Conservation (phyloP, 2,329 filamentous ascomycete species). For the Colletotrichum noveboracense region DNA sequence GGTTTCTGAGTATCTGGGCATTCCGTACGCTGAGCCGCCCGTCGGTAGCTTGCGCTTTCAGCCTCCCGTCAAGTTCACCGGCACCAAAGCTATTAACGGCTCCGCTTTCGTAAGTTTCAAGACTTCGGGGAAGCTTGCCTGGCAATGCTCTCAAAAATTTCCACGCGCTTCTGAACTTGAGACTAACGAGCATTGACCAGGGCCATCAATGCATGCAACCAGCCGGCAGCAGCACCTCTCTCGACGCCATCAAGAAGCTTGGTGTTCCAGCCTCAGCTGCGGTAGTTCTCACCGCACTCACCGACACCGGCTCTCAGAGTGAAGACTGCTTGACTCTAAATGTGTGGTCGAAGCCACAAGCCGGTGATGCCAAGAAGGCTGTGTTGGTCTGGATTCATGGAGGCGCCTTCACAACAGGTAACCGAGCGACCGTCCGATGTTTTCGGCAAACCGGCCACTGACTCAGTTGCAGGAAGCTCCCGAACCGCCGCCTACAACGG, state of each 20-base stretch:
- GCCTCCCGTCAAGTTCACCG: background rate
- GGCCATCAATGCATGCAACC: conserved; percentile 18
- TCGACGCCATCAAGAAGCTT: background rate
- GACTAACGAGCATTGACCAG: background rate
- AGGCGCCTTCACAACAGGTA: conserved; percentile 41
- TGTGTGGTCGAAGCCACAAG: conserved; percentile 41
- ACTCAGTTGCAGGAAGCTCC: conserved; percentile 5
- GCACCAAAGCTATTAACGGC: background rate
- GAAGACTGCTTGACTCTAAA: conserved; percentile 45
- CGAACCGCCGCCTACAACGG: conserved; percentile 33
- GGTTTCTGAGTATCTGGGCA: conserved; percentile 40
- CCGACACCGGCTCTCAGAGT: conserved; percentile 21
- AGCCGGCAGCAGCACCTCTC: background rate
- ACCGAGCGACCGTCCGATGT: background rate
- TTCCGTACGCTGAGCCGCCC: conserved; percentile 59
- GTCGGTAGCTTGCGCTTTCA: conserved; percentile 58
- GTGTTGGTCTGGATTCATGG: conserved; percentile 51
- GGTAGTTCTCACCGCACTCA: background rate
- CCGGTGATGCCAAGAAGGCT: conserved; percentile 36
- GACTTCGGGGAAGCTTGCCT: background rate
- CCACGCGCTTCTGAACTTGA: background rate
- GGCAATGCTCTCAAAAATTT: background rate
- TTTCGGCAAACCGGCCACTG: background rate
- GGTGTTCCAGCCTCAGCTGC: conserved; percentile 14
- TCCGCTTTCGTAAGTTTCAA: conserved; percentile 10